Evolutionary conservation across 2,329 filamentous ascomycete species (phyloP).

Genomic region (Rosellinia necatrix): DNA sequence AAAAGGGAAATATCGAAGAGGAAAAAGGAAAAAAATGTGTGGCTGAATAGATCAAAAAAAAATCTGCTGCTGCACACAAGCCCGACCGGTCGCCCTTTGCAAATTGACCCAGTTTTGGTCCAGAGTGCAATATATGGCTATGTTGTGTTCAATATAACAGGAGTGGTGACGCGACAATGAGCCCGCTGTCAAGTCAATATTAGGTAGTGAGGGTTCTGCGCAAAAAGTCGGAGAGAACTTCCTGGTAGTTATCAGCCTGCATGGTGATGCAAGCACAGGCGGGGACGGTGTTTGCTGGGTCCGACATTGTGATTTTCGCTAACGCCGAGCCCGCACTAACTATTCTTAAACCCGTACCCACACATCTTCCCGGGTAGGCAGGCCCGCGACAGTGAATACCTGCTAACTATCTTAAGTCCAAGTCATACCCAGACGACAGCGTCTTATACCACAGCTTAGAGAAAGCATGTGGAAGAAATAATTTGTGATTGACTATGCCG

Average conservation of each 20-base stretch:
- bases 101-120: background rate
- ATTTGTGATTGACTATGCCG: no score
- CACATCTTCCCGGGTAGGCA: no score
- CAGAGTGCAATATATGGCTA: background rate
- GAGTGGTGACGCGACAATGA: conserved; percentile 22
- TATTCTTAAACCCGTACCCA: conserved; percentile 13
- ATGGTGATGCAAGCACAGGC: conserved; percentile 25
- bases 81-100: background rate
- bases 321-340: conserved; percentile 16
- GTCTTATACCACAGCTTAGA: no score
- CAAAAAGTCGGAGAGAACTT: conserved; percentile 25
- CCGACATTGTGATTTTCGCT: conserved; percentile 11
- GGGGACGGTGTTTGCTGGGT: conserved; percentile 17
- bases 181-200: conserved; percentile 2
- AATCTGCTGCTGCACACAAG: background rate
- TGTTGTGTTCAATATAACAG: background rate
- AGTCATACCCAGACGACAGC: no score
- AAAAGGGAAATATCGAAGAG: no score
- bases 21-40: background rate
- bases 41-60: no score
- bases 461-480: no score
- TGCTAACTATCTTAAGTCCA: no score
- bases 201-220: conserved; percentile 6
- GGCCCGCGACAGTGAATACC: no score
- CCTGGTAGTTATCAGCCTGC: conserved; percentile 21